Conservation (phyloP, 495 filamentous ascomycete genomes). For the Letharia lupina region DNA sequence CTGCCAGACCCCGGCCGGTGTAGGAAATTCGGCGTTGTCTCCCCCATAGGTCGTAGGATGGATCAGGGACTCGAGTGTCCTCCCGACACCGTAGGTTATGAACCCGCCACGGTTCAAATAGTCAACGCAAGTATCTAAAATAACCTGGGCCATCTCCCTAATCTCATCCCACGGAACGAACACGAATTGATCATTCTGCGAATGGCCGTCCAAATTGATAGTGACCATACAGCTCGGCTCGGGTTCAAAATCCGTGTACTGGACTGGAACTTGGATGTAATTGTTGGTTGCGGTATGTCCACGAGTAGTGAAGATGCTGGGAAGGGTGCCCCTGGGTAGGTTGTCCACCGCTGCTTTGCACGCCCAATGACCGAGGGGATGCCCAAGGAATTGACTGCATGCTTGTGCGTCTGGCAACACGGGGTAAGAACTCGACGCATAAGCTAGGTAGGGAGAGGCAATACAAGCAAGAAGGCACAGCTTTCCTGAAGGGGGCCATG, state of each 20-base stretch:
- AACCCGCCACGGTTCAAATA: not conserved
- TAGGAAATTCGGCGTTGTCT: not conserved
- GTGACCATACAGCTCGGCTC: not conserved
- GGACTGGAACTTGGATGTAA: slow-evolving; percentile 1
- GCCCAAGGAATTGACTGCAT: not conserved
- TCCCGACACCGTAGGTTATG: not conserved
- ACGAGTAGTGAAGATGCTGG: slow-evolving; percentile 5
- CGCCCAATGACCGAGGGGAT: not conserved
- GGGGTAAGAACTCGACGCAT: not conserved
- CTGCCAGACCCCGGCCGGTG: not conserved
- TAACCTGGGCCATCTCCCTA: not conserved
- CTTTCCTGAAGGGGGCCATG: not conserved
- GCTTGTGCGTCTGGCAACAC: not conserved
- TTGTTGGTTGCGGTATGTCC: not conserved
- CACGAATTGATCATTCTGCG: not conserved
- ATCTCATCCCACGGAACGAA: not conserved
- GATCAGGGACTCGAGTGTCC: not conserved
- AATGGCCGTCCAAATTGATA: slow-evolving; percentile 12
- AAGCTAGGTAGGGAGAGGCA: not conserved
- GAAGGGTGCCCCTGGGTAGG: not conserved
- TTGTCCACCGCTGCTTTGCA: not conserved
- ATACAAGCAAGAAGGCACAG: not conserved
- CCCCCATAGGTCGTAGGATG: not conserved
- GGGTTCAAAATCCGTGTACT: not conserved
- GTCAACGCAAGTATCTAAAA: not conserved